Conservation (phyloP, 495 filamentous ascomycete species). For the Neurospora sp. region DNA sequence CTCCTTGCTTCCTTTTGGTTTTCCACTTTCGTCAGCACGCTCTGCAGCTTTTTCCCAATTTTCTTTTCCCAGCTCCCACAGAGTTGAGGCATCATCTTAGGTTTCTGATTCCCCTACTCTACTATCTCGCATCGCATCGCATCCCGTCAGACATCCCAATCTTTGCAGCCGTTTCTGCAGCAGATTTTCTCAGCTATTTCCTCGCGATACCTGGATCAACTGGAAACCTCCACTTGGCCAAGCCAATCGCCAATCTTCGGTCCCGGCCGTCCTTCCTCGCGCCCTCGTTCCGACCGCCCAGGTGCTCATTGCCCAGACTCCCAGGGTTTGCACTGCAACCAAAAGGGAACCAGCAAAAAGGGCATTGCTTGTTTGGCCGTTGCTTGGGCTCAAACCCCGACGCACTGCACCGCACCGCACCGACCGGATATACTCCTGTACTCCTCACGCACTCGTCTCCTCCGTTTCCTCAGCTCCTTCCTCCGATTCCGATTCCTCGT, state of each 20-base stretch:
- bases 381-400: neutral
- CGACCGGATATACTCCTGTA: neutral
- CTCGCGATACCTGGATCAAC: neutral
- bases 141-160: neutral
- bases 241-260: neutral
- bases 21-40: neutral
- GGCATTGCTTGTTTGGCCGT: neutral
- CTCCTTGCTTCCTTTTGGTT: neutral
- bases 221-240: neutral
- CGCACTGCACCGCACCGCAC: constrained; percentile 2
- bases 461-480: neutral
- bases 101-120: neutral
- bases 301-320: neutral
- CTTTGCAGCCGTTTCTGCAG: neutral
- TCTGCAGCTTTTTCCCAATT: neutral
- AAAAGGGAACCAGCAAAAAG: neutral
- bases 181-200: neutral
- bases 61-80: neutral
- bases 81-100: neutral
- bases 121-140: neutral
- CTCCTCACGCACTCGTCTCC: neutral
- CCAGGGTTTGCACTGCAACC: neutral
- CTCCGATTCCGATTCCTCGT: constrained; percentile 1
- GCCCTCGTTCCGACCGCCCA: neutral
- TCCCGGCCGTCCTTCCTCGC: neutral